Conservation (phyloP, 1,284 basidiomycete genomes). For the Coniophora puteana region DNA sequence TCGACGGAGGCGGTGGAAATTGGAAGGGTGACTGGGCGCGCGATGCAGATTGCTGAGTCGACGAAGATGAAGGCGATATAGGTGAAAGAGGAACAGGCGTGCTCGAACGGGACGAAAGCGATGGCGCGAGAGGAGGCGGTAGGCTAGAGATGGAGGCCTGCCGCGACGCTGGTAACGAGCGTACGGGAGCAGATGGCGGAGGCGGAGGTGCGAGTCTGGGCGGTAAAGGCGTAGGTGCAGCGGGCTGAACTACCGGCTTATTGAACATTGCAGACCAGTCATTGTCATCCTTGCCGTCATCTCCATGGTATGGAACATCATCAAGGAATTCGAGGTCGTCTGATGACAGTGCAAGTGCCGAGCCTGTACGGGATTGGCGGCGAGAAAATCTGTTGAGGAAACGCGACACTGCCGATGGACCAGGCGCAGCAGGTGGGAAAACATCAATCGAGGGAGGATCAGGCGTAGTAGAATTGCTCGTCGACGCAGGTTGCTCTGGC, state of each 20-base stretch:
- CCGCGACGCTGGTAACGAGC: conserved; percentile 9
- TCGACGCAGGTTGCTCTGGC: no score
- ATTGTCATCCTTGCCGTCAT: conserved; percentile 20
- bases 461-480: conserved; percentile 9
- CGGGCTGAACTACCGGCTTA: conserved; percentile 15
- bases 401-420: conserved; percentile 64
- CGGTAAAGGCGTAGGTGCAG: conserved; percentile 7
- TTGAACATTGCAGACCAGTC: conserved; percentile 29
- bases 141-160: conserved; percentile 2
- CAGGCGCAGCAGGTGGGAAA: conserved; percentile 18
- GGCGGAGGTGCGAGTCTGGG: conserved; percentile 15
- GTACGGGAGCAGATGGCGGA: conserved; percentile 25
- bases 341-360: conserved; percentile 58
- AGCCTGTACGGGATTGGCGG: conserved; percentile 32
- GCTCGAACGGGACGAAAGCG: not conserved
- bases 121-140: conserved; percentile 21
- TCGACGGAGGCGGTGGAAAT: no score
- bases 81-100: no score
- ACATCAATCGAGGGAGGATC: no score
- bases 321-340: conserved; percentile 75
- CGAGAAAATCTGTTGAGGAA: conserved; percentile 69
- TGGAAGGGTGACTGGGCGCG: no score
- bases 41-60: conserved; percentile 23
- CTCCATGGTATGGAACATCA: conserved; percentile 39
- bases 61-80: conserved; percentile 24